These are phyloP conservation scores for Conoideocrella luteorostrata DNA, from an alignment of 2,329 filamentous ascomycete species.

Conservation along the genomic window DNA sequence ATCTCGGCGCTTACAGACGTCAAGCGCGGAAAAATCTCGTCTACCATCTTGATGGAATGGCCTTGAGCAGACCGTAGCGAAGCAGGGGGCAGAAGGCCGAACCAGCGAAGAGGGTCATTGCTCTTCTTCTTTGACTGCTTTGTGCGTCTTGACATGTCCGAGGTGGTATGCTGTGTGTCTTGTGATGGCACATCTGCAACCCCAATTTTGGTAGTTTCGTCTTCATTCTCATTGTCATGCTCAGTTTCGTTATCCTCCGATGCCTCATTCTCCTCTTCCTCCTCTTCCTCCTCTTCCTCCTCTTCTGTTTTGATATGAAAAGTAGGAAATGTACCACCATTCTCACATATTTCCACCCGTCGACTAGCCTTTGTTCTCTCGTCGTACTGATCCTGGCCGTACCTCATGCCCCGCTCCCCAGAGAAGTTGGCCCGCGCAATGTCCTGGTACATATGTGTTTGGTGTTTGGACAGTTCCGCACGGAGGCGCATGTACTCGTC, in stretches of 20 bases:
- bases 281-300: constrained; percentile 3
- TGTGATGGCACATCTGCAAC: too few species aligned
- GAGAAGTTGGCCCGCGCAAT: constrained; percentile 73
- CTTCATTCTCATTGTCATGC: too few species aligned
- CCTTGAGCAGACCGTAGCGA: constrained; percentile 52
- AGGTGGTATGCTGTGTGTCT: too few species aligned
- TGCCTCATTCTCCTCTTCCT: constrained; percentile 5
- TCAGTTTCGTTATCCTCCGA: constrained; percentile 5
- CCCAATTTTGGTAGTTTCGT: too few species aligned
- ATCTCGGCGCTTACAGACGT: constrained; percentile 54
- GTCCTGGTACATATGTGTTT: constrained; percentile 50
- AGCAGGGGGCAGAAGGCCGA: constrained; percentile 46
- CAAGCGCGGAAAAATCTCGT: constrained; percentile 50
- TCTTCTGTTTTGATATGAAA: not conserved
- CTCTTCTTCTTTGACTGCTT: not conserved
- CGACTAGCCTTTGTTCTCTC: constrained; percentile 61
- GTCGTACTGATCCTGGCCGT: constrained; percentile 67
- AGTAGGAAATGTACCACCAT: not conserved
- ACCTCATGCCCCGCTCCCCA: constrained; percentile 55
- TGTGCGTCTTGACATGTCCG: not conserved
- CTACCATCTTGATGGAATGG: constrained; percentile 49
- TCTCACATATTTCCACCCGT: constrained; percentile 12
- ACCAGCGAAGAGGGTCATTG: constrained; percentile 48
- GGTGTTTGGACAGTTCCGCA: constrained; percentile 43
- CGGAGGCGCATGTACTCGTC: constrained; percentile 61